These are phyloP conservation scores for Apophysomyces sp. DNA, from an alignment of 371 early-diverging fungal genomes.

Conservation along the genomic window DNA sequence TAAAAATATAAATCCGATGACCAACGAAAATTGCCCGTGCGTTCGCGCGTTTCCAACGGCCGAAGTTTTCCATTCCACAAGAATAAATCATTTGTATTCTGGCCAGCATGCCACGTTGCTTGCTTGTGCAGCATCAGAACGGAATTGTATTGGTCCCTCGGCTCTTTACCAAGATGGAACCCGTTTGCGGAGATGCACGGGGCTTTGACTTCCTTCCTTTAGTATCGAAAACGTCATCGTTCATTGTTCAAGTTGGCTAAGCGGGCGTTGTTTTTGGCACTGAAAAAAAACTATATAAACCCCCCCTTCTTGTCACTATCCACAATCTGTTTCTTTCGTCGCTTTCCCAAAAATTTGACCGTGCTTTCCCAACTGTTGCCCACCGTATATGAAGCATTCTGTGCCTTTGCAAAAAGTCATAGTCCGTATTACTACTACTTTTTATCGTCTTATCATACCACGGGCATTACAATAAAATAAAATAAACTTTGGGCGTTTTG, in stretches of 20 bases:
- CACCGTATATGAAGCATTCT: too few relatives aligned
- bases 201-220: background rate
- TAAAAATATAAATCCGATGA: background rate
- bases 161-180: background rate
- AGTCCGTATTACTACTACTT: too few relatives aligned
- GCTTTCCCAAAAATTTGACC: too few relatives aligned
- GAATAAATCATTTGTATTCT: background rate
- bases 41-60: background rate
- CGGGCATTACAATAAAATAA: background rate
- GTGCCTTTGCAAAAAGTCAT: too few relatives aligned
- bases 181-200: background rate
- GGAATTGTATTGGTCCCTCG: background rate
- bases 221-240: background rate
- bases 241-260: slow-evolving; percentile 1
- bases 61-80: background rate
- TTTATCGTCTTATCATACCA: too few relatives aligned
- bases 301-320: background rate
- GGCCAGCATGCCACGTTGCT: background rate
- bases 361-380: too few relatives aligned
- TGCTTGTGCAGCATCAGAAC: background rate
- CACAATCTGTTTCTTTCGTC: background rate
- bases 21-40: background rate
- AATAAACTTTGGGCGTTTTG: background rate
- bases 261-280: background rate
- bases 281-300: background rate